Evolutionary conservation across 495 filamentous ascomycete species (phyloP), one percentile per base, ranked within the genome.

Genomic region (Penicillium arizonense): DNA sequence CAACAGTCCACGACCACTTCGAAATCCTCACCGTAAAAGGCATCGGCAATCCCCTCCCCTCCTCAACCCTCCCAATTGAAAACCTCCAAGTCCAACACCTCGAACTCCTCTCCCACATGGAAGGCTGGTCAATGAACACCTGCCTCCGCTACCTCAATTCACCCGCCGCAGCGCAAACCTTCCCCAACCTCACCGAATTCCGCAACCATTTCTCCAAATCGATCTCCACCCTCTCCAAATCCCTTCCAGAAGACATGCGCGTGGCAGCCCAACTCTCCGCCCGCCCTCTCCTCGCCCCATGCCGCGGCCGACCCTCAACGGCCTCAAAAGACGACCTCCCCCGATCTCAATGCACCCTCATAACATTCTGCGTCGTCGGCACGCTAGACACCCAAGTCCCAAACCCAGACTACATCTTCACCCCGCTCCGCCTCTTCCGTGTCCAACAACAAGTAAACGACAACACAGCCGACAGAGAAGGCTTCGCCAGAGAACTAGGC

Each of bases 11-110:
- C 38, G 78, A 80, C 54, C 84, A 84, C 18, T 91, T 90, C 56
- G 88, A 95, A 53, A 73, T 96, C 38, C 73, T 94, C 32, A 87
- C 89, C 23, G 79, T 81, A 16, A 83, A 78, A 52, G 77, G 81
- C 38, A 74, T 78, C 12, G 80, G 78, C 12, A 87, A 87, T 54
- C 78, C 84, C 28, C 70, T 96, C 2, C 91, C 91, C 4, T 82
- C 82, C 12, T 71, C 84, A 20, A 78, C 79, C 26, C 56, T 95
- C 43, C 71, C 78, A 0, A 62, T 82, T 2, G 75, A 78, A 30
- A 75, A 74, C 9, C 75, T 95, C 7, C 74, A 81, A 21, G 61
- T 72, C 9, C 75, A 78, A 58, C 85, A 93, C 36, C 55, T 81
- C 5, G 77, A 83, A 39, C 58, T 88, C 21, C 65, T 87, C 23